Percentiles rank a stretch among this genome's conserved stretches.
phyloP scores from a whole-genome alignment of 208 protist genomes.

The Leishmania lainsoni region DNA sequence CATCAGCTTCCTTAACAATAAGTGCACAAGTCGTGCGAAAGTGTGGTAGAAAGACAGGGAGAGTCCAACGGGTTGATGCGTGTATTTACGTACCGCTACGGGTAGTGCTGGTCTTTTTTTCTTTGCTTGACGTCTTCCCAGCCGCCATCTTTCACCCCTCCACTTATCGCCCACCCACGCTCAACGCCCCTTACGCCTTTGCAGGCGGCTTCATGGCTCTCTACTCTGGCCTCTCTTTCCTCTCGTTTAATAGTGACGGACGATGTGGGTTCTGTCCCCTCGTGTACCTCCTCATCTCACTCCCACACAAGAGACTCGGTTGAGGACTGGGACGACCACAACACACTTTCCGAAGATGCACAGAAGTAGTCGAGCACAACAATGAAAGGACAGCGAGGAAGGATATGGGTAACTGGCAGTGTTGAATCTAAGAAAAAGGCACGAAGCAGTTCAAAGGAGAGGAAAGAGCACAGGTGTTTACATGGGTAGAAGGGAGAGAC shows the following conservation, averaged over 20 bases:
- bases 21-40: background rate
- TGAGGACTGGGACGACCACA: background rate
- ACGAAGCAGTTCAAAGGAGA: background rate
- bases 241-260: background rate
- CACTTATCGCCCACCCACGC: background rate
- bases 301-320: background rate
- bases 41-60: background rate
- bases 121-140: background rate
- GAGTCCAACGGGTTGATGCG: background rate
- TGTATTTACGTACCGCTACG: background rate
- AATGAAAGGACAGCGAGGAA: background rate
- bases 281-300: conserved; percentile 2
- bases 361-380: background rate
- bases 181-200: background rate
- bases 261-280: background rate
- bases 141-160: background rate
- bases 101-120: background rate
- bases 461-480: background rate
- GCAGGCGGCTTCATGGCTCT: background rate
- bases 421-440: background rate
- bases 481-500: background rate
- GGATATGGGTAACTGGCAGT: background rate
- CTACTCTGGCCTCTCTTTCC: background rate
- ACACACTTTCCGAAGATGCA: background rate
- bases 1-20: background rate